Conservation (phyloP, 495 filamentous ascomycete species). For the Neurospora pannonica region DNA sequence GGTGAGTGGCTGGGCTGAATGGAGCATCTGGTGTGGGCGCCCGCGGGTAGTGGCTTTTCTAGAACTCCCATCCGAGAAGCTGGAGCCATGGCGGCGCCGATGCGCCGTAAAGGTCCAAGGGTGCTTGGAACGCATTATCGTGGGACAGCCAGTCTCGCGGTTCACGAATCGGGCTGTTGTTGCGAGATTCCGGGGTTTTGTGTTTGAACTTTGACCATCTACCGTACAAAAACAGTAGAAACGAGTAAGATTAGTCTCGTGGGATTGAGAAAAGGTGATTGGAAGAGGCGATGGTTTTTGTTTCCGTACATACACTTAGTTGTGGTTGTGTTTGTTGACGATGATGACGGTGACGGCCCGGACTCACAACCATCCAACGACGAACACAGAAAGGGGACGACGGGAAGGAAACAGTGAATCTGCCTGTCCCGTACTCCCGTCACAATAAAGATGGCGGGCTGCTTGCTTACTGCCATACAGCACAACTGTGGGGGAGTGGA, state of each 20-base stretch:
- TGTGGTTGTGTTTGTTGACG: not conserved
- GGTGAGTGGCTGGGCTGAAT: not conserved
- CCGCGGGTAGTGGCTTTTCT: not conserved
- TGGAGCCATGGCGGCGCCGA: not conserved
- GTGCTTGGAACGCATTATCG: not conserved
- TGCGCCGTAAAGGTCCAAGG: not conserved
- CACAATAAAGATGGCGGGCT: not conserved
- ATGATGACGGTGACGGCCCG: not conserved
- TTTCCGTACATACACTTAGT: not conserved
- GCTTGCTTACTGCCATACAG: not conserved
- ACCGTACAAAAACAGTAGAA: not conserved
- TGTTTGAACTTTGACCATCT: not conserved
- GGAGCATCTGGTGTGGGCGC: not conserved
- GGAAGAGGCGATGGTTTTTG: not conserved
- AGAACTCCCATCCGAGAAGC: not conserved
- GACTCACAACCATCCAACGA: not conserved
- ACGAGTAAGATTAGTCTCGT: not conserved
- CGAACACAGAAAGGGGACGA: not conserved
- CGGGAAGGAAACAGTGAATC: not conserved
- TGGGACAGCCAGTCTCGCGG: not conserved
- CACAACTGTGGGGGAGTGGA: not conserved
- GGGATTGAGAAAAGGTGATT: not conserved
- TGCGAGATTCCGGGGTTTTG: not conserved
- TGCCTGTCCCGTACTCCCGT: not conserved
- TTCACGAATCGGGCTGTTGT: not conserved